Evolutionary conservation across 2,329 filamentous ascomycete genomes (phyloP), one percentile per base, ranked within the genome.

Genomic region (Ceratocystis lukuohia): DNA sequence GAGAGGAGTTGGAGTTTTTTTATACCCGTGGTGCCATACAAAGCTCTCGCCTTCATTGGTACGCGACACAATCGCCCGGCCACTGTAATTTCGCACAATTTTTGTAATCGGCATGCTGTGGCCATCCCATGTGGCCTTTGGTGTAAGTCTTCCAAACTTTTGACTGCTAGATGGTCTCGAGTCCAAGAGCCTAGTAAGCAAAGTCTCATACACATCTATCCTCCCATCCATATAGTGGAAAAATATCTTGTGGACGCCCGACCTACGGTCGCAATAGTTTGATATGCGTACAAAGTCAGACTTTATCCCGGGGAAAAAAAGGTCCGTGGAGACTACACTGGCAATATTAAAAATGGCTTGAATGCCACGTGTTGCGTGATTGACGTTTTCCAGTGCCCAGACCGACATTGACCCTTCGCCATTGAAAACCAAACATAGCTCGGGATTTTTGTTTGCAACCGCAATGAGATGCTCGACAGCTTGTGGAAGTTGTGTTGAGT

Each of bases 341-440:
- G 90, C 85, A 70, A 96, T 86, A 72, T 91, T 94, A 77, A 94
- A 95, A n/a, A 93, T 83, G 69, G 86, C 85, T 33, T 84, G 80
- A 3, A 82, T 80, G 68, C 83, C 84, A 70, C 83, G 84, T 41
- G 80, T 78, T 72, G 87, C 90, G 71, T 84, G 86, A 45, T 88
- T 87, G 22, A 96, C 83, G 72, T 93, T 92, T 74, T 97, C 92
- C 66, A 99, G 77, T 0, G 91, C 93, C 89, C 93, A 96, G 0
- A 90, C 91, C 50, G 89, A 91, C 88, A 97, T 90, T 70, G 87
- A 86, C 0, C 93, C 93, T 61, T 82, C 79, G n/a, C 87, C 86
- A 74, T 97, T 91, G 61, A 96, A 79, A 7, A 93, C 85, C 28
- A 97, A 81, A 70, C 91, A 94, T 2, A 99, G 84, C 73, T 99